These are phyloP conservation scores for Termitomyces sp. DNA, from an alignment of 768 basidiomycete species.

Conservation along the genomic window DNA sequence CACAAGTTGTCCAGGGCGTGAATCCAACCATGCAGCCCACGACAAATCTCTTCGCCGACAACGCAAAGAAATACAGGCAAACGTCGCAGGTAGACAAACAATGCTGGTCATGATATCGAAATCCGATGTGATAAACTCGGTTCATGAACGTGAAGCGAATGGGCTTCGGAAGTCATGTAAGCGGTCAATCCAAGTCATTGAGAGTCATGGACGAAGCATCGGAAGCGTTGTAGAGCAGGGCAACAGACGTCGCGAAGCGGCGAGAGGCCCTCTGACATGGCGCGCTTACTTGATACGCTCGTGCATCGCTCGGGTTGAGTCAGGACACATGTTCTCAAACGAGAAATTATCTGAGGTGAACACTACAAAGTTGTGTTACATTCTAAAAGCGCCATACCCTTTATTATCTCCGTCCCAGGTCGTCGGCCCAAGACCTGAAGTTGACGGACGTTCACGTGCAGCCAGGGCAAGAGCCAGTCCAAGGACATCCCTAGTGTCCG, in stretches of 20 bases:
- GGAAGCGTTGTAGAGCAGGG: too few relatives aligned
- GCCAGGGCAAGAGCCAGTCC: conserved; percentile 87
- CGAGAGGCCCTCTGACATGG: too few relatives aligned
- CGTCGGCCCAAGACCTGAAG: conserved; percentile 24
- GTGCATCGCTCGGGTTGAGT: too few relatives aligned
- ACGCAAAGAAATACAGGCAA: neutral
- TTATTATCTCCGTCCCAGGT: conserved; percentile 71
- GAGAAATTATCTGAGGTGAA: too few relatives aligned
- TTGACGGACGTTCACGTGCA: conserved; percentile 35
- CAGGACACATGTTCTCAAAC: too few relatives aligned
- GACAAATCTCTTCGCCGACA: neutral
- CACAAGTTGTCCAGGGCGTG: neutral
- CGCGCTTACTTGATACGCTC: too few relatives aligned
- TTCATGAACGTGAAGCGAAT: neutral
- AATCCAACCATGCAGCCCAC: neutral
- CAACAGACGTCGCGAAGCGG: too few relatives aligned
- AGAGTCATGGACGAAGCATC: too few relatives aligned
- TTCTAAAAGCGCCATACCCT: conserved; percentile 89
- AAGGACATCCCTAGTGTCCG: conserved; percentile 84
- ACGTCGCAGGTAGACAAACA: neutral
- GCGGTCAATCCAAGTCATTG: neutral
- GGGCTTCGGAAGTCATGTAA: neutral
- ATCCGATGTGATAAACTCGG: neutral
- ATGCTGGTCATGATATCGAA: neutral
- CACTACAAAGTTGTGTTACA: conserved; percentile 42